Evolutionary conservation across 495 filamentous ascomycete species (phyloP), one percentile per base, ranked within the genome.

Genomic region (Hypoxylon crocopeplum): DNA sequence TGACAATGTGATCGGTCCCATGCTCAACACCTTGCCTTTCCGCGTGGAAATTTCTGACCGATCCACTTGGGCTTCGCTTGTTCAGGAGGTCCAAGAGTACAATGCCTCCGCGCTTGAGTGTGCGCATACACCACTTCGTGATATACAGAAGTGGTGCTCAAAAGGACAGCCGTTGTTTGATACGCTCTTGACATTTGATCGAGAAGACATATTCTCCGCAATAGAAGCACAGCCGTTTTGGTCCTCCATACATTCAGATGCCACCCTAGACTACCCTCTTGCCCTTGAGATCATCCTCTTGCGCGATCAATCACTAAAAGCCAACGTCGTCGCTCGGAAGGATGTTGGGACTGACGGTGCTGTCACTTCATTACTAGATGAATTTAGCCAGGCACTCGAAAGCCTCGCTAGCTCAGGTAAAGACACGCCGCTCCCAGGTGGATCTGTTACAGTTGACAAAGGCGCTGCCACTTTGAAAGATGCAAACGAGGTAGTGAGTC

Each of bases 1-100:
- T 11, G 91, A 96, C 27, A 72, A 78, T 7, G 81, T 88, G 6
- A 82, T 93, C 46, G 94, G 94, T 0, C 93, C 93, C 0, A 70
- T 96, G 3, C 96, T 98, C 79, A 98, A 97, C 71, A 97, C 93
- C 0, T 76, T 97, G 0, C 90, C 93, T 6, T 88, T 87, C 64
- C 72, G 78, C 30, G 68, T 86, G 10, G 67, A 79, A 7, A 48
- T 82, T 7, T 64, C 73, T 20, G 59, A 72, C 12, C 42, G 72
- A n/a, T 73, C 79, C 12, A 84, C 73, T 7, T 86, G 80, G 79
- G 56, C 68, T 10, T 75, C 77, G 1, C 59, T 88, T 1, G 69
- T 88, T 16, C 70, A 65, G 13, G 69, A 68, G 38, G 84, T 85
- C 59, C 87, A 91, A 56, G 70, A 80, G 0, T 87, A 83, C 65